Evolutionary conservation across 106 monocot genomes (phyloP).

Genomic region (Chionographis japonica): DNA sequence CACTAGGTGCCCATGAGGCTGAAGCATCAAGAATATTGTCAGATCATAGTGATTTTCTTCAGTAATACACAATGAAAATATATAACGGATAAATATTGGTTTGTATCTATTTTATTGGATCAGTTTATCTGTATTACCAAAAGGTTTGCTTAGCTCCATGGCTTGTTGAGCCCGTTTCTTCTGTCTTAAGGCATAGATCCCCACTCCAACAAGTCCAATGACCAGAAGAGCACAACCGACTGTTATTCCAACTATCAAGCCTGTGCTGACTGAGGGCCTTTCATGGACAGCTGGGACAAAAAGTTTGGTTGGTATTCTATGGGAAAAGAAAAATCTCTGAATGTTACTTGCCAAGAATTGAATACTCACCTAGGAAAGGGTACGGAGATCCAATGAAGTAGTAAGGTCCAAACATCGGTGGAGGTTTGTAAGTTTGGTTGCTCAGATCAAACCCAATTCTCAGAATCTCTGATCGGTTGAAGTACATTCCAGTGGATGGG

Average conservation of each 20-base stretch:
- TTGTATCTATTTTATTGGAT: no score
- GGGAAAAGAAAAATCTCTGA: no score
- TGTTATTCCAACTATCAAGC: conserved; percentile 38
- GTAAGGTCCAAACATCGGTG: conserved; percentile 54
- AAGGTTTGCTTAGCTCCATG: conserved; percentile 50
- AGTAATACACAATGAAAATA: no score
- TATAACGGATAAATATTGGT: no score
- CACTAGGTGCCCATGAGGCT: conserved; percentile 54
- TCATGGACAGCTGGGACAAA: neutral
- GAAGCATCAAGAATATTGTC: neutral
- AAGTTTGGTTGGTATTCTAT: neutral
- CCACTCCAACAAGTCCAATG: conserved; percentile 30
- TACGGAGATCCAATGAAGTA: conserved; percentile 54
- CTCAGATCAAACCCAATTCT: conserved; percentile 63
- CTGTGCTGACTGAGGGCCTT: neutral
- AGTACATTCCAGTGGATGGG: conserved; percentile 40
- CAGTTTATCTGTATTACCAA: conserved; percentile 35
- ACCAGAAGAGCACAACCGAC: conserved; percentile 43
- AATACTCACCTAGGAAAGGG: conserved; percentile 44
- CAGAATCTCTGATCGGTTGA: conserved; percentile 50
- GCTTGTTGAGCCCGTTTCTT: conserved; percentile 51
- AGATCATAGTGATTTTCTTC: neutral
- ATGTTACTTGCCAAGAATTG: neutral
- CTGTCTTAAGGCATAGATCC: conserved; percentile 43
- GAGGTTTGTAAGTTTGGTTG: conserved; percentile 64